These are phyloP conservation scores for Corynascus novoguineensis DNA, from an alignment of 495 filamentous ascomycete species.

Conservation along the genomic window DNA sequence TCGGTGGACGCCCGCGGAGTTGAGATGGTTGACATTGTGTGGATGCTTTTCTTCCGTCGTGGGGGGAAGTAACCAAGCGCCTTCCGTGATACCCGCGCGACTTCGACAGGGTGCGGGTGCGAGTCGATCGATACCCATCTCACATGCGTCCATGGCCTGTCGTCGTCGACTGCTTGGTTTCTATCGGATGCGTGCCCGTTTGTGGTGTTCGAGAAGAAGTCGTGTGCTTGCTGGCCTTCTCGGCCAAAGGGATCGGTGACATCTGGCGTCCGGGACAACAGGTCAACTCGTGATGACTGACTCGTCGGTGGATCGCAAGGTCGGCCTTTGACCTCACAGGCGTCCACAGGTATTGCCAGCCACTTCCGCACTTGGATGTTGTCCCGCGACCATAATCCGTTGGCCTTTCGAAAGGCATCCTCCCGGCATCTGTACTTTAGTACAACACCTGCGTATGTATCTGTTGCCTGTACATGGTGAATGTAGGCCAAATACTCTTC, in stretches of 20 bases:
- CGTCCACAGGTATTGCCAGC: constrained; percentile 82
- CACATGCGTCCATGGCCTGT: constrained; percentile 72
- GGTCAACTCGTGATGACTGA: constrained; percentile 37
- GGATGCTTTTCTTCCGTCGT: constrained; percentile 68
- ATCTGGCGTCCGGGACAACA: constrained; percentile 43
- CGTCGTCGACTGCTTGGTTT: constrained; percentile 30
- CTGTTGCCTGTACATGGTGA: constrained; percentile 73
- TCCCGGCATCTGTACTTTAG: constrained; percentile 82
- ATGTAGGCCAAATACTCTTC: constrained; percentile 80
- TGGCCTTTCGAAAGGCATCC: constrained; percentile 74
- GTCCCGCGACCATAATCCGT: constrained; percentile 91
- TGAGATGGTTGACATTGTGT: constrained; percentile 50
- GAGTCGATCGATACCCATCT: constrained; percentile 78
- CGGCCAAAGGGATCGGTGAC: constrained; percentile 23
- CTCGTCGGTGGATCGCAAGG: constrained; percentile 42
- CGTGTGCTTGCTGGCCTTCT: constrained; percentile 20
- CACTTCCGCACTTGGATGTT: constrained; percentile 75
- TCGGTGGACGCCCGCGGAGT: constrained; percentile 62
- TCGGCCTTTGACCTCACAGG: constrained; percentile 77
- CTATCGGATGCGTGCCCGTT: constrained; percentile 29
- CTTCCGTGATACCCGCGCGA: constrained; percentile 75
- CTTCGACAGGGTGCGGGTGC: constrained; percentile 65
- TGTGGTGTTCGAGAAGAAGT: constrained; percentile 32
- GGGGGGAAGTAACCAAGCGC: constrained; percentile 89
- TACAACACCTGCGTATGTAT: constrained; percentile 84